Percentiles rank a stretch among this genome's conserved stretches.
Evolutionary conservation across 441 rosid genomes (phyloP).

Genomic region (Metrosideros polymorpha): DNA sequence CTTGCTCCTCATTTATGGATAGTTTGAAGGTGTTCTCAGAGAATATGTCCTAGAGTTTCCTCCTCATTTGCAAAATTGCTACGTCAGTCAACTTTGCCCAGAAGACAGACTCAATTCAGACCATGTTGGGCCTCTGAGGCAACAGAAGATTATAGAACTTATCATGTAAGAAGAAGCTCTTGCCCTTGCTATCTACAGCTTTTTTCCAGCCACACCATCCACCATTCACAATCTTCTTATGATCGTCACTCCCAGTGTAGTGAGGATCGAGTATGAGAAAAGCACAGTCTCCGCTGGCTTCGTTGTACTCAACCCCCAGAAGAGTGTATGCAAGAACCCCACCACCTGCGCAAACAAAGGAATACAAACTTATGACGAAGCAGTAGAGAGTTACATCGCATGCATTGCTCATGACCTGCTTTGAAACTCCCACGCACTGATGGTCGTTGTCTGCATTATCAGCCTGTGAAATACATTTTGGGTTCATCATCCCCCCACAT

Average conservation of each 20-base stretch:
- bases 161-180: slow-evolving; percentile 78
- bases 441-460: not conserved
- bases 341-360: slow-evolving; percentile 45
- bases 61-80: not conserved
- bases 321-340: slow-evolving; percentile 95
- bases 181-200: slow-evolving; percentile 81
- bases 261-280: slow-evolving; percentile 94
- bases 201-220: slow-evolving; percentile 98
- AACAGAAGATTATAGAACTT: slow-evolving; percentile 89
- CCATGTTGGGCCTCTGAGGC: slow-evolving; percentile 88
- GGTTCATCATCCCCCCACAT: not conserved
- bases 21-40: not conserved
- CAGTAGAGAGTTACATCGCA: not conserved
- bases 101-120: slow-evolving; percentile 13
- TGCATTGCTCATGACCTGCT: not conserved
- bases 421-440: not conserved
- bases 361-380: not conserved
- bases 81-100: not conserved
- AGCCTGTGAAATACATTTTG: not conserved
- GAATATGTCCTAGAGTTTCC: not conserved
- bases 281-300: slow-evolving; percentile 74
- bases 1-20: not conserved
- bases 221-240: slow-evolving; percentile 73
- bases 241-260: slow-evolving; percentile 74
- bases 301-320: slow-evolving; percentile 71